Evolutionary conservation across 1,139 yeast species (phyloP).

Genomic region (Candida neerlandica): DNA sequence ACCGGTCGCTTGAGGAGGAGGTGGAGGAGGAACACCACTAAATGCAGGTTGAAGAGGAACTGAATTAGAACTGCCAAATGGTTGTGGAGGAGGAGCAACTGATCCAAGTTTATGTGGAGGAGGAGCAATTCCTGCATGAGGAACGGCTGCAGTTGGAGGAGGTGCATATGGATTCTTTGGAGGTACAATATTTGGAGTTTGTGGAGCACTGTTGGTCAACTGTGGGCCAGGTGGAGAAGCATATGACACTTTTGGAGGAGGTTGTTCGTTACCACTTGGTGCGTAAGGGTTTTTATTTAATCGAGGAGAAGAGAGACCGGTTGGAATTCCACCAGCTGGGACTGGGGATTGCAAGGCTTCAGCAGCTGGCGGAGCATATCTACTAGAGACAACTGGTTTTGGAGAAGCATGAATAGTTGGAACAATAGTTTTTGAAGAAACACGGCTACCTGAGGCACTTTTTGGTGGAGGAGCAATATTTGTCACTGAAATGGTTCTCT

Average conservation of each 20-base stretch:
- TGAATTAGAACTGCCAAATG: constrained; percentile 13
- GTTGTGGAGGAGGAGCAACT: constrained; percentile 20
- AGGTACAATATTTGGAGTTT: constrained; percentile 21
- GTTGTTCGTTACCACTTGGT: constrained; percentile 21
- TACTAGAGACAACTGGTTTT: constrained; percentile 25
- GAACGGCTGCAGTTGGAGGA: constrained; percentile 23
- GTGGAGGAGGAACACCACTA: constrained; percentile 23
- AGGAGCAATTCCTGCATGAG: constrained; percentile 18
- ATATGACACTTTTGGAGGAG: constrained; percentile 21
- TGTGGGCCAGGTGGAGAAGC: constrained; percentile 22
- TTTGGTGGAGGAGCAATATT: constrained; percentile 40
- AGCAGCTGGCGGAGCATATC: constrained; percentile 45
- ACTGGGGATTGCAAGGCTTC: constrained; percentile 17
- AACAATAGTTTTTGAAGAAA: constrained; percentile 28
- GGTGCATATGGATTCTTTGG: constrained; percentile 49
- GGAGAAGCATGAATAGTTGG: constrained; percentile 22
- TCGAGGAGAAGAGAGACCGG: constrained; percentile 18
- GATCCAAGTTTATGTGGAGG: constrained; percentile 20
- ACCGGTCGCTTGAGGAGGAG: constrained; percentile 13
- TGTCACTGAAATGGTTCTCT: constrained; percentile 14
- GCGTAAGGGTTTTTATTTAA: constrained; percentile 41
- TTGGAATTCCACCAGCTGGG: constrained; percentile 31
- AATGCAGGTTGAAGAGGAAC: constrained; percentile 15
- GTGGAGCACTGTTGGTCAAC: constrained; percentile 15
- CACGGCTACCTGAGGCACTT: constrained; percentile 28